Conservation (phyloP, 2,329 filamentous ascomycete genomes). For the Aspergillus fructus region DNA sequence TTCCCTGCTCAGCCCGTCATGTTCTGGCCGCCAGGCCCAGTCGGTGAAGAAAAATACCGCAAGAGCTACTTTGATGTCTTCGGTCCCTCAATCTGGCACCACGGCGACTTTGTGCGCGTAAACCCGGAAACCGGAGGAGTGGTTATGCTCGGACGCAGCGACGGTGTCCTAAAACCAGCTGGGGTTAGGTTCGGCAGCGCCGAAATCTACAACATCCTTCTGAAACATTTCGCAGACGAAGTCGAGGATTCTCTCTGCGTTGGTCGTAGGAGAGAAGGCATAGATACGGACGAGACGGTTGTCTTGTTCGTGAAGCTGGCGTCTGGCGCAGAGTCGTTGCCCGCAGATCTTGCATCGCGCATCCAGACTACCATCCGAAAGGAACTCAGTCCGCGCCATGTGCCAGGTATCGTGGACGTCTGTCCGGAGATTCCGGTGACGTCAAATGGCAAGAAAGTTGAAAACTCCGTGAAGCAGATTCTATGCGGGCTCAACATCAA, state of each 20-base stretch:
- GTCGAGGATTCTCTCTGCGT: conserved; percentile 87
- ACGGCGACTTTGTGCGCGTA: conserved; percentile 83
- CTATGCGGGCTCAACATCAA: conserved; percentile 82
- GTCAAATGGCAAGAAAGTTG: conserved; percentile 96
- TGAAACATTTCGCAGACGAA: conserved; percentile 74
- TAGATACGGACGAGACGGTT: conserved; percentile 80
- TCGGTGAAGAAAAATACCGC: conserved; percentile 73
- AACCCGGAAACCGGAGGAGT: conserved; percentile 73
- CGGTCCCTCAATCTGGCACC: conserved; percentile 71
- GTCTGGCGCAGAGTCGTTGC: conserved; percentile 45
- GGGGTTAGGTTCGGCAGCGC: conserved; percentile 91
- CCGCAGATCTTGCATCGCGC: conserved; percentile 57
- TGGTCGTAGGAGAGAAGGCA: conserved; percentile 66
- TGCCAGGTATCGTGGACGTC: conserved; percentile 78
- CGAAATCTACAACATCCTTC: conserved; percentile 94
- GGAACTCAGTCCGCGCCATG: conserved; percentile 85
- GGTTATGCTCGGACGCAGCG: conserved; percentile 86
- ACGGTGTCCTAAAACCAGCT: conserved; percentile 88
- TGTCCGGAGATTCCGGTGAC: conserved; percentile 88
- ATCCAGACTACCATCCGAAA: conserved; percentile 70
- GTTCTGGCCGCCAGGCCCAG: conserved; percentile 70
- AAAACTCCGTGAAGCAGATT: conserved; percentile 95
- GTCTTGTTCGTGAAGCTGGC: conserved; percentile 83
- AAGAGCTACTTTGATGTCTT: conserved; percentile 89
- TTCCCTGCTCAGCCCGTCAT: conserved; percentile 90